Base-by-base conservation (phyloP, 1,284 basidiomycete genomes). In the Leccinum fuscescens region DNA sequence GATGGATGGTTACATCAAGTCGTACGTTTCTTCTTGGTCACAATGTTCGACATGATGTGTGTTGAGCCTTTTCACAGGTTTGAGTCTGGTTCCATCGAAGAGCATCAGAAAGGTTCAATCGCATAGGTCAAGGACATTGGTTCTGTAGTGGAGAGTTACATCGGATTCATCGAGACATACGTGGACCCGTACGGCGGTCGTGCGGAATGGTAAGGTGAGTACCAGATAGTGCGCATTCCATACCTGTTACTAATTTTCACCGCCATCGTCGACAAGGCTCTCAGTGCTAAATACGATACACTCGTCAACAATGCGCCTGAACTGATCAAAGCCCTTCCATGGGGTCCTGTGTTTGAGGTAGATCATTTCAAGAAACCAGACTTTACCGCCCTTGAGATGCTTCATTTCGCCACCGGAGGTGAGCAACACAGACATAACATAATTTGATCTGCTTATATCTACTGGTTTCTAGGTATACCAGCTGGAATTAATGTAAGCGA, bases 81-180 rank as follows among this genome's bases (percentile, higher is more conserved):
- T 71, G 76, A 82, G 66, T 86, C 85, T 4, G 92, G 92, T 14
- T 90, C 89, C 5, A 86, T 94, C 61, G 80, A 86, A 58, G 86
- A 83, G 27, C 92, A 94, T 78, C 88, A 90, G 72, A 79, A 86
- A 53, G 92, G 83, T 0, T 92, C 89, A 1, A 83, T 77, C 48
- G 78, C 86, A 63, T 95, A 92, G 92, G 92, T 95, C 24, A 87
- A 89, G 74, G 92, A 95, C 71, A 77, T 92, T 29, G 89, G 90
- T 0, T 92, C 92, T 9, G 86, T 89, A n/a, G 93, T 95, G 11
- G 93, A 94, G 74, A 89, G 83, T 39, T 93, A 94, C 73, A 86
- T 94, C 58, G 92, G 92, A 24, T 89, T 88, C 69, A 81, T 88
- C 52, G 86, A 88, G 73, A 90, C 88, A 1, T 94, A 94, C 63